These are phyloP conservation scores for Yamadazyma diddensiae DNA, from an alignment of 1,139 yeast species.

Conservation along the genomic window DNA sequence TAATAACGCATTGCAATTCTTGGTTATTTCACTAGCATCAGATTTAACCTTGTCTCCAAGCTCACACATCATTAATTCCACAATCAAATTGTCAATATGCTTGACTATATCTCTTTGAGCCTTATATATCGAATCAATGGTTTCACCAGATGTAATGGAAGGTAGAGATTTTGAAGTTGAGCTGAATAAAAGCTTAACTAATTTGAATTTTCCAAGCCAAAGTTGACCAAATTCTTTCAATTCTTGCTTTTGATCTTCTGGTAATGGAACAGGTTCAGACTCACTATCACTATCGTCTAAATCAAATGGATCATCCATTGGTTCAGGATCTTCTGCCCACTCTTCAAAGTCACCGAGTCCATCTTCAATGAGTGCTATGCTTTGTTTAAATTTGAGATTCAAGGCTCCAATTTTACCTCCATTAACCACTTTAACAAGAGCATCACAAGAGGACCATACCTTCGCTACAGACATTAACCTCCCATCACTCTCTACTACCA, in stretches of 20 bases:
- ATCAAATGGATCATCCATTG: conserved; percentile 43
- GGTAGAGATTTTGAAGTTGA: conserved; percentile 59
- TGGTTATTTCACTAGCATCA: conserved; percentile 24
- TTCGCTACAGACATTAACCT: conserved; percentile 61
- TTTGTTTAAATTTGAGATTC: conserved; percentile 41
- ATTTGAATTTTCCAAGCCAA: conserved; percentile 54
- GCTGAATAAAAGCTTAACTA: conserved; percentile 51
- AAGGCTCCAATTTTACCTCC: conserved; percentile 53
- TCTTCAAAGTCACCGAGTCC: conserved; percentile 59
- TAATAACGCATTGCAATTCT: conserved; percentile 29
- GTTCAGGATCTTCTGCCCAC: conserved; percentile 62
- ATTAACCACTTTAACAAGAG: conserved; percentile 33
- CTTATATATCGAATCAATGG: conserved; percentile 34
- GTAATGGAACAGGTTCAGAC: conserved; percentile 24
- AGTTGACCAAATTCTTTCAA: conserved; percentile 38
- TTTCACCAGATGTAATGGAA: conserved; percentile 27
- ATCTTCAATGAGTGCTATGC: conserved; percentile 53
- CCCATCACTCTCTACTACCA: conserved; percentile 41
- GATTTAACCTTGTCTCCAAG: conserved; percentile 28
- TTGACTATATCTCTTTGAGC: conserved; percentile 31
- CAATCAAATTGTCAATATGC: conserved; percentile 44
- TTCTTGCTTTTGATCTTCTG: conserved; percentile 23
- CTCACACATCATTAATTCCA: conserved; percentile 46
- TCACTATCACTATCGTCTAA: conserved; percentile 26
- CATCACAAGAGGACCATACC: conserved; percentile 62